Evolutionary conservation across 2,329 filamentous ascomycete genomes (phyloP).

Genomic region (Alternaria tenuissima): DNA sequence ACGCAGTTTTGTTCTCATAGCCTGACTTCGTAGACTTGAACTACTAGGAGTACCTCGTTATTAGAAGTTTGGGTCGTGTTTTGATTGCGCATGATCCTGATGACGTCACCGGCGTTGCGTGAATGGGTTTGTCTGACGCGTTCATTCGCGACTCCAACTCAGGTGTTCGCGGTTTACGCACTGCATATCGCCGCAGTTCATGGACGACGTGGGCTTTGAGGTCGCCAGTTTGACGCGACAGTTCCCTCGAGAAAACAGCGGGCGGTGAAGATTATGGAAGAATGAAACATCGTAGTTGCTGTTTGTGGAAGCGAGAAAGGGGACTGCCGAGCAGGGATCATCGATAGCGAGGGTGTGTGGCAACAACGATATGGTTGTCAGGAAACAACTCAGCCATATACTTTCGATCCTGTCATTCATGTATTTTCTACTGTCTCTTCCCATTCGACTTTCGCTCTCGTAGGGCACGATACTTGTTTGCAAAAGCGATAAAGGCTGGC

Average conservation of each 20-base stretch:
- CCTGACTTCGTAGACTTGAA: too few species aligned
- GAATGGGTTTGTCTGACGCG: too few species aligned
- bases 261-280: not conserved
- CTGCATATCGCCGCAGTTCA: too few species aligned
- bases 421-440: not conserved
- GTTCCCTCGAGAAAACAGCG: not conserved
- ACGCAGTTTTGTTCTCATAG: too few species aligned
- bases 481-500: not conserved
- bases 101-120: too few species aligned
- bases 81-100: too few species aligned
- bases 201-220: too few species aligned
- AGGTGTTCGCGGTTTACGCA: too few species aligned
- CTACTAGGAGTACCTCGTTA: too few species aligned
- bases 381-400: not conserved
- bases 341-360: slow-evolving; percentile 8
- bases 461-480: not conserved
- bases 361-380: slow-evolving; percentile 1
- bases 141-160: too few species aligned
- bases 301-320: slow-evolving; percentile 2
- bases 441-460: not conserved
- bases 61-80: too few species aligned
- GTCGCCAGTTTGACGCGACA: not conserved
- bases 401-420: not conserved
- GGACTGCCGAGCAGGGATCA: slow-evolving; percentile 9
- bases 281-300: not conserved